phyloP scores from a whole-genome alignment of 2,329 filamentous ascomycete genomes.

The Talaromyces sp. region DNA sequence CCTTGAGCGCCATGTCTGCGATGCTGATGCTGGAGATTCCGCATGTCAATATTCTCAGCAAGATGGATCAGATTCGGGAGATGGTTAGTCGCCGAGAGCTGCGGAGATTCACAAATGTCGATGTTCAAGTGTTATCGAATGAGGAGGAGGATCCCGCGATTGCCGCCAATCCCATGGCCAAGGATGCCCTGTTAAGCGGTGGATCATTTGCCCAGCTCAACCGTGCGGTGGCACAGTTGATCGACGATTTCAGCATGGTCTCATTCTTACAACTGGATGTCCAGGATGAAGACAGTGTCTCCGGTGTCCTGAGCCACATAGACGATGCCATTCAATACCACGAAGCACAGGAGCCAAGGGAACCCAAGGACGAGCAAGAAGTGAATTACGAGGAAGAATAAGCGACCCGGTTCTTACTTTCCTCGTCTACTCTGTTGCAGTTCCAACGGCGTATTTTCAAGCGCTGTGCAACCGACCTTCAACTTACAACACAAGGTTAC shows the following conservation, averaged over 20 bases:
- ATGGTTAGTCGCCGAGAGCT: constrained; percentile 85
- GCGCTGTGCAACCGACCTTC: neutral
- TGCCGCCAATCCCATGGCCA: constrained; percentile 64
- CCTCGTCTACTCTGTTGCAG: neutral
- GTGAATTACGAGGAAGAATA: constrained; percentile 51
- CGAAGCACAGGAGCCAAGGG: constrained; percentile 87
- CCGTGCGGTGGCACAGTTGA: constrained; percentile 82
- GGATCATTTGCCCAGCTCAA: constrained; percentile 81
- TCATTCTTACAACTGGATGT: constrained; percentile 89
- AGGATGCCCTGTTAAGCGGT: constrained; percentile 75
- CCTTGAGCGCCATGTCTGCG: constrained; percentile 93
- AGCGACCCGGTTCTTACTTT: constrained; percentile 12
- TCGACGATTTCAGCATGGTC: constrained; percentile 98
- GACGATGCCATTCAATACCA: constrained; percentile 93
- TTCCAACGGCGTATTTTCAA: neutral
- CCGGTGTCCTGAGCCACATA: constrained; percentile 82
- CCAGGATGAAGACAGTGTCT: constrained; percentile 89
- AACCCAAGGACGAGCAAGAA: constrained; percentile 70
- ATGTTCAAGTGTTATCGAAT: constrained; percentile 78
- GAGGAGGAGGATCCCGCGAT: constrained; percentile 56
- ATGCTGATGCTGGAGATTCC: constrained; percentile 99
- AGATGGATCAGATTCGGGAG: constrained; percentile 95
- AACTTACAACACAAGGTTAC: neutral
- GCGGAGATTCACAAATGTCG: constrained; percentile 86
- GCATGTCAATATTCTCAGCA: constrained; percentile 93